Base-by-base conservation (phyloP, 2,329 filamentous ascomycete species). In the Colletotrichum filicis region DNA sequence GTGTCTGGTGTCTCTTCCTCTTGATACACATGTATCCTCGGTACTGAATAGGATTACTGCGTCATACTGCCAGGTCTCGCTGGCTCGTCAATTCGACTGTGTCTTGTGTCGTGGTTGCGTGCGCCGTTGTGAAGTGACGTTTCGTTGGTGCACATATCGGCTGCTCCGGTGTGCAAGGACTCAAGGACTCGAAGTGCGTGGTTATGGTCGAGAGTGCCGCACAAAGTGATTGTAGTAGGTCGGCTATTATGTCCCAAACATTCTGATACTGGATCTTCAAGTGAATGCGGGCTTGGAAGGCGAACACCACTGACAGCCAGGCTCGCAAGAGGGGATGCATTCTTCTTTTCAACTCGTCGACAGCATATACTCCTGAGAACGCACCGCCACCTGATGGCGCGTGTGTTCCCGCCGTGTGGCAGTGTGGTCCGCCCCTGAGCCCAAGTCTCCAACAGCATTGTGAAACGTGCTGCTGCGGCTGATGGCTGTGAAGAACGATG, bases 381-480 rank as follows among this genome's bases (percentile, higher is more conserved):
- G 58, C 65, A 63, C 57, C 49, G 65, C 65, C 58, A 53, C 69
- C 28, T 5, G 52, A 62, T 57, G 69, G 68, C 64, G 49, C 46
- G 68, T 61, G 64, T 68, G 63, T 26, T 24, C 30, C 19, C 46
- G 37, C 19, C 32, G n/a, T 52, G 46, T 55, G 32, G 63, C 12
- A 16, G 9, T 14, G 42, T 49, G 7, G 42, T 9, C 7, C 4
- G 42, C 42, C 42, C 42, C 42, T 49, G 16, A 49, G 19, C n/a
- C 8, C 28, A 24, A 9, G 11, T 35, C 32, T 35, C 32, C 32
- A 35, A 11, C 16, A 37, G 42, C 52, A 68, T 62, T 68, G 24
- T 59, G 58, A 63, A 68, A 68, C 58, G 12, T 53, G 37, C 19
- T 62, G 58, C 49, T 68, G 58, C 64, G 68, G 68, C 64, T 58